phyloP scores from a whole-genome alignment of 2,329 filamentous ascomycete genomes.

The Fonsecaea multimorphosa region DNA sequence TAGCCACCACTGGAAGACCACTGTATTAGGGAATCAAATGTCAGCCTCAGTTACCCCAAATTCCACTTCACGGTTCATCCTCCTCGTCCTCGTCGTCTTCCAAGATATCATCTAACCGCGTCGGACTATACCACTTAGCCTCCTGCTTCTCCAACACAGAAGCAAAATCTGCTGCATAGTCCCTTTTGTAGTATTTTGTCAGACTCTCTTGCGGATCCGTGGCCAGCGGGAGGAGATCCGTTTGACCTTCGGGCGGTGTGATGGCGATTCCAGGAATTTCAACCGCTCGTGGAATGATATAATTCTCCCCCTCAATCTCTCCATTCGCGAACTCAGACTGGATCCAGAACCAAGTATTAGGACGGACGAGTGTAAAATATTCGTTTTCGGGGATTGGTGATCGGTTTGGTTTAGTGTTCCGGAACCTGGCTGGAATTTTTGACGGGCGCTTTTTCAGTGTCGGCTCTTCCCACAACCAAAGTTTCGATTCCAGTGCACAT shows the following conservation, averaged over 20 bases:
- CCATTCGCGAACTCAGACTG: conserved; percentile 22
- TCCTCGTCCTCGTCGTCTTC: conserved; percentile 21
- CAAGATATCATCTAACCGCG: conserved; percentile 19
- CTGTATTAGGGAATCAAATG: background rate
- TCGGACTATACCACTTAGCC: background rate
- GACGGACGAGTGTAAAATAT: conserved; percentile 7
- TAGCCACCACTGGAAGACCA: background rate
- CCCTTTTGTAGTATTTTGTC: conserved; percentile 14
- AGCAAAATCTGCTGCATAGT: conserved; percentile 16
- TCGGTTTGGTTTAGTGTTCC: conserved; percentile 5
- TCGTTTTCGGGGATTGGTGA: conserved; percentile 18
- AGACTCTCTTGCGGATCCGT: conserved; percentile 13
- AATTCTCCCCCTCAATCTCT: conserved; percentile 26
- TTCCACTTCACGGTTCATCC: background rate
- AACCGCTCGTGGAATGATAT: conserved; percentile 22
- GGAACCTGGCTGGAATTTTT: background rate
- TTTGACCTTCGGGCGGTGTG: conserved; percentile 19
- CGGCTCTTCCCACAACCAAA: conserved; percentile 12
- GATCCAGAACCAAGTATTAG: conserved; percentile 20
- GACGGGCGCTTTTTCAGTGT: background rate
- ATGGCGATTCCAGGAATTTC: conserved; percentile 20
- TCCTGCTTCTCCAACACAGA: background rate
- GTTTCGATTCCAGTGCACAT: conserved; percentile 3
- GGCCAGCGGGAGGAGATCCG: conserved; percentile 8
- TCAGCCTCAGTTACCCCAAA: background rate